Evolutionary conservation across 352 stramenopile genomes (phyloP).

Genomic region (Plasmopara viticola): DNA sequence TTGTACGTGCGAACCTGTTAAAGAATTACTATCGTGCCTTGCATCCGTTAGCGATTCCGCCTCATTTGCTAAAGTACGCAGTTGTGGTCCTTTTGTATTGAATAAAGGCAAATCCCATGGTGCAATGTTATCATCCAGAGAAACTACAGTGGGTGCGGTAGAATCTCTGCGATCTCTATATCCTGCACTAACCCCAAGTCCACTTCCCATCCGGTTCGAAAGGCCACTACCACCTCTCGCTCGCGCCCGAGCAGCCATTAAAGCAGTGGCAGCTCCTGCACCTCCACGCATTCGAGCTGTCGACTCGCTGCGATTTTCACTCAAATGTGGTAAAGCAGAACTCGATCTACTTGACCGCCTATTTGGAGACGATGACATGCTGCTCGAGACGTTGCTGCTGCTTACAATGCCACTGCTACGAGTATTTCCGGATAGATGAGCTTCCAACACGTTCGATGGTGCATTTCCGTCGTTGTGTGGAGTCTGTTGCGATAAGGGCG

Average conservation of each 20-base stretch:
- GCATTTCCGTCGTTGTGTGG: conserved; percentile 21
- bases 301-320: conserved; percentile 14
- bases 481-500: conserved; percentile 43
- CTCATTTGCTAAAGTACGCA: conserved; percentile 13
- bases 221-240: conserved; percentile 52
- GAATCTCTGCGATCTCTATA: conserved; percentile 12
- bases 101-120: conserved; percentile 68
- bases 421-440: conserved; percentile 7
- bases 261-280: conserved; percentile 53
- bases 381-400: conserved; percentile 27
- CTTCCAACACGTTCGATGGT: conserved; percentile 6
- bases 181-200: conserved; percentile 29
- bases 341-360: conserved; percentile 32
- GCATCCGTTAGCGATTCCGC: conserved; percentile 5
- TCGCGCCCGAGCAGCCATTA: conserved; percentile 64
- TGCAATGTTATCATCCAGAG: conserved; percentile 42
- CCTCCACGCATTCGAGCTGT: conserved; percentile 37
- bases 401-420: conserved; percentile 29
- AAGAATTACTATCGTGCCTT: neutral
- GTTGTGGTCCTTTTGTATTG: conserved; percentile 27
- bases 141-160: conserved; percentile 10
- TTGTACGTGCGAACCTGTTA: conserved; percentile 2
- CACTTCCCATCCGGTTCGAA: conserved; percentile 34
- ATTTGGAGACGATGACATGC: conserved; percentile 40
- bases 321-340: conserved; percentile 16